Conservation (phyloP, 2,329 filamentous ascomycete genomes). For the Aspergillus sp. region DNA sequence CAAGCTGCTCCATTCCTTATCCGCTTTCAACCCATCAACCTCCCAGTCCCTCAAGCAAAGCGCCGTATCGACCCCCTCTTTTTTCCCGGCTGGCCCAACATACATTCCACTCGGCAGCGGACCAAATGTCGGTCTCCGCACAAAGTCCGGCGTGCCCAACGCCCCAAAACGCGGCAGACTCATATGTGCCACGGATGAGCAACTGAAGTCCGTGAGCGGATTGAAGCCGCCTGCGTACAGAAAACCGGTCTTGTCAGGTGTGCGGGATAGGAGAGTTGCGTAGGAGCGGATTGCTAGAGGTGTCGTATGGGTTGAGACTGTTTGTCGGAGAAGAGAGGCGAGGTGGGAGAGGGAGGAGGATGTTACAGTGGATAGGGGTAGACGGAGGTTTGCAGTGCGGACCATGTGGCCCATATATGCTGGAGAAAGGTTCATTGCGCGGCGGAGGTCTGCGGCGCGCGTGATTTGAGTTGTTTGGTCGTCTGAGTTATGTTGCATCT, state of each 20-base stretch:
- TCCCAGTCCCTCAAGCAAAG: slow-evolving; percentile 17
- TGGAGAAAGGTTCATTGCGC: slow-evolving; percentile 12
- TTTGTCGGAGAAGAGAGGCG: slow-evolving; percentile 1
- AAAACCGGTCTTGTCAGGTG: slow-evolving; percentile 16
- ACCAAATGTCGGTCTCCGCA: slow-evolving; percentile 11
- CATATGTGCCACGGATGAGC: slow-evolving; percentile 17
- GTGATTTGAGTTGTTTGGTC: slow-evolving; percentile 8
- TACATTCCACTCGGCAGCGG: slow-evolving; percentile 15
- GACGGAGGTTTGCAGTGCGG: slow-evolving; percentile 11
- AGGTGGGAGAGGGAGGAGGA: slow-evolving; percentile 6
- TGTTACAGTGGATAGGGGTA: slow-evolving; percentile 8
- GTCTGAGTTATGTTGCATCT: neutral
- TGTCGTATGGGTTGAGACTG: neutral
- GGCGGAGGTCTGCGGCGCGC: slow-evolving; percentile 22
- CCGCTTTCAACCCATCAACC: slow-evolving; percentile 2
- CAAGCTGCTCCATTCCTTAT: slow-evolving; percentile 9
- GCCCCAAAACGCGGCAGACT: slow-evolving; percentile 10
- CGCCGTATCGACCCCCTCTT: slow-evolving; percentile 12
- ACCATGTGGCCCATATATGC: slow-evolving; percentile 25
- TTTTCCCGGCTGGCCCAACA: slow-evolving; percentile 7
- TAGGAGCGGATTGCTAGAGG: slow-evolving; percentile 4
- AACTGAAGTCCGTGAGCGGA: slow-evolving; percentile 14
- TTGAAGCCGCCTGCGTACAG: slow-evolving; percentile 17
- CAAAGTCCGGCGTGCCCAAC: slow-evolving; percentile 8
- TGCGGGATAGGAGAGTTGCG: slow-evolving; percentile 17